Conservation (phyloP, 306 rosid genomes). For the Malus asiatica region DNA sequence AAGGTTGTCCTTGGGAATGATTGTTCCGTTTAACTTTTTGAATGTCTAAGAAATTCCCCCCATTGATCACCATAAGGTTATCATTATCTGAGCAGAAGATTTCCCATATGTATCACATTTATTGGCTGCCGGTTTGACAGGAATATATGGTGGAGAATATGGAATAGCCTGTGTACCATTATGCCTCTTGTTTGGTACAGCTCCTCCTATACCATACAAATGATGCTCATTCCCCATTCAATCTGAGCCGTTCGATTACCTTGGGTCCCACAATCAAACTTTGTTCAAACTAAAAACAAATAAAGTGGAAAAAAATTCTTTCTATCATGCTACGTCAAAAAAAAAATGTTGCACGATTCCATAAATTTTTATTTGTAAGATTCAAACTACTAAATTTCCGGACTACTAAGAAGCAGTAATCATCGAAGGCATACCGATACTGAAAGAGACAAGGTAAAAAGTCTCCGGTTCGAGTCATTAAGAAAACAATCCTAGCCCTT, state of each 20-base stretch:
- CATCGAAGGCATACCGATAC: too few species aligned
- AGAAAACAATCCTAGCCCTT: too few species aligned
- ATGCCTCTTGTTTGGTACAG: conserved; percentile 23
- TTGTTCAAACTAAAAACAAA: neutral
- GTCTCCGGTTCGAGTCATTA: too few species aligned
- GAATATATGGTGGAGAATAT: conserved; percentile 49
- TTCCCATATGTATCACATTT: conserved; percentile 31
- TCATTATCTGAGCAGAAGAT: conserved; percentile 13
- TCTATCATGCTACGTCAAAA: neutral
- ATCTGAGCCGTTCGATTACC: conserved; percentile 23
- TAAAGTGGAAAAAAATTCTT: neutral
- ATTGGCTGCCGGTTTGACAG: conserved; percentile 47
- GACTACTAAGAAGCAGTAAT: too few species aligned
- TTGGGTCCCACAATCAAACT: conserved; percentile 10
- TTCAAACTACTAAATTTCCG: too few species aligned
- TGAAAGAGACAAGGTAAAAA: too few species aligned
- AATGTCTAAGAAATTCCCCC: conserved; percentile 9
- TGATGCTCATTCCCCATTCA: conserved; percentile 21
- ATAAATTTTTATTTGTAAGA: neutral
- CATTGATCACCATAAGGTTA: conserved; percentile 6
- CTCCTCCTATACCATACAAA: conserved; percentile 21
- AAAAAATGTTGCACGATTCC: neutral
- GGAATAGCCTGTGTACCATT: conserved; percentile 30
- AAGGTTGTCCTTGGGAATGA: neutral
- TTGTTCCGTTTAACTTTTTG: neutral